Evolutionary conservation across 2,329 filamentous ascomycete genomes (phyloP).

Genomic region (Cucurbitaria berberidis): DNA sequence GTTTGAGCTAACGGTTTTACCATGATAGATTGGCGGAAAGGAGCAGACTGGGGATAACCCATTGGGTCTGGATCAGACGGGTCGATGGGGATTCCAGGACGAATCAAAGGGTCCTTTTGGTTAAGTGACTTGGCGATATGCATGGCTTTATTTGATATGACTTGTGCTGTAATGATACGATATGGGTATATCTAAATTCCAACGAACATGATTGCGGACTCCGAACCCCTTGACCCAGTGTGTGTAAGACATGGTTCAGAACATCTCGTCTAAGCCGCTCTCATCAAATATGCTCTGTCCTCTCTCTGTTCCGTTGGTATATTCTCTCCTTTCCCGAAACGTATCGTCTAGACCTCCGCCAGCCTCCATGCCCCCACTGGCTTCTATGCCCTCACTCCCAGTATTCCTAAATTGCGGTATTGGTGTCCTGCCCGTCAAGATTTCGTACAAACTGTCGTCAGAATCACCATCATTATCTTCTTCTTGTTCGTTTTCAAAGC

Average conservation of each 20-base stretch:
- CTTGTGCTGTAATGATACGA: neutral
- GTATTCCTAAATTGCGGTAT: conserved; percentile 38
- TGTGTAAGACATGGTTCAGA: conserved; percentile 18
- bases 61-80: conserved; percentile 48
- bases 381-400: conserved; percentile 2
- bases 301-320: neutral
- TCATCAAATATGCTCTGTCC: conserved; percentile 31
- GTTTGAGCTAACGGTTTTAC: no score
- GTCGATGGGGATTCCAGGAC: conserved; percentile 46
- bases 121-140: neutral
- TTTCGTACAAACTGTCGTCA: conserved; percentile 57
- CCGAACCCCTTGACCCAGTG: neutral
- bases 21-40: conserved; percentile 47
- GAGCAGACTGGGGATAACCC: conserved; percentile 50
- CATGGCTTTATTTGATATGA: neutral
- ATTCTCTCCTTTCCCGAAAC: conserved; percentile 47
- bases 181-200: conserved; percentile 1
- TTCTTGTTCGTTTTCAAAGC: conserved; percentile 39
- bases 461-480: conserved; percentile 55
- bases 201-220: neutral
- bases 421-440: conserved; percentile 55
- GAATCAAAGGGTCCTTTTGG: conserved; percentile 14
- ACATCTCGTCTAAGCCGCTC: conserved; percentile 47
- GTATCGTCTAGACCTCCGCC: conserved; percentile 51
- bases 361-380: conserved; percentile 11